Evolutionary conservation across 768 basidiomycete genomes (phyloP).

Genomic region (Termitomyces sp.): DNA sequence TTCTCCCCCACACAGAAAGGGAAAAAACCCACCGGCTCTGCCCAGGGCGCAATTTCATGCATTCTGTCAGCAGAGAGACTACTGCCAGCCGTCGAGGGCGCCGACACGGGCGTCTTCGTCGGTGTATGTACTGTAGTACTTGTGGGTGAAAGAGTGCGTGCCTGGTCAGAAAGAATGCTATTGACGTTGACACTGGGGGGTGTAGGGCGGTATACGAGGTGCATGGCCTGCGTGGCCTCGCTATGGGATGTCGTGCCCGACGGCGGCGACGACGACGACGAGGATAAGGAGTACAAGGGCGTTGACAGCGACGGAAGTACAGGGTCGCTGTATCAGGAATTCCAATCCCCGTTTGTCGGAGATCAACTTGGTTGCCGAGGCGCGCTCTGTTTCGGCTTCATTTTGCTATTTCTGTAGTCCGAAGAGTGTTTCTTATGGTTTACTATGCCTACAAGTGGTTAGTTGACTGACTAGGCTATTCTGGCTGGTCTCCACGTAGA

Average conservation of each 20-base stretch:
- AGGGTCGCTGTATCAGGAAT: background rate
- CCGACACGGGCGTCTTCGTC: slow-evolving; percentile 5
- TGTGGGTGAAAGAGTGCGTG: slow-evolving; percentile 3
- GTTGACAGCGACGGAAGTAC: slow-evolving; percentile 13
- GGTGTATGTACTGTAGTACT: background rate
- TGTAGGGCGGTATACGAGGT: slow-evolving; percentile 13
- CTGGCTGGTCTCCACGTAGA: background rate
- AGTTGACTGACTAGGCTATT: background rate
- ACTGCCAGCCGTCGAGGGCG: background rate
- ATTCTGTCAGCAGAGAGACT: slow-evolving; percentile 6
- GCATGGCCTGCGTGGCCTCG: slow-evolving; percentile 7
- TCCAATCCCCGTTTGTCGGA: background rate
- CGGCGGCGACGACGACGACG: slow-evolving; percentile 14
- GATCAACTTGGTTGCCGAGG: slow-evolving; percentile 4
- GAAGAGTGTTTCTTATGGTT: background rate
- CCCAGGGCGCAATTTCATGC: slow-evolving; percentile 16
- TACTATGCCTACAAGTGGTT: background rate
- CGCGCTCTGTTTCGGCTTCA: background rate
- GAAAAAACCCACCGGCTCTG: slow-evolving; percentile 18
- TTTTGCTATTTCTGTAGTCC: background rate
- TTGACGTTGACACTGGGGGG: slow-evolving; percentile 2
- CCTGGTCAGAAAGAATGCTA: slow-evolving; percentile 5
- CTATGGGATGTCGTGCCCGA: slow-evolving; percentile 2
- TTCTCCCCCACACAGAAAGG: background rate
- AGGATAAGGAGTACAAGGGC: slow-evolving; percentile 5